Base-by-base conservation (phyloP, 179 eudicot genomes). In the Monotropa hypopitys region DNA sequence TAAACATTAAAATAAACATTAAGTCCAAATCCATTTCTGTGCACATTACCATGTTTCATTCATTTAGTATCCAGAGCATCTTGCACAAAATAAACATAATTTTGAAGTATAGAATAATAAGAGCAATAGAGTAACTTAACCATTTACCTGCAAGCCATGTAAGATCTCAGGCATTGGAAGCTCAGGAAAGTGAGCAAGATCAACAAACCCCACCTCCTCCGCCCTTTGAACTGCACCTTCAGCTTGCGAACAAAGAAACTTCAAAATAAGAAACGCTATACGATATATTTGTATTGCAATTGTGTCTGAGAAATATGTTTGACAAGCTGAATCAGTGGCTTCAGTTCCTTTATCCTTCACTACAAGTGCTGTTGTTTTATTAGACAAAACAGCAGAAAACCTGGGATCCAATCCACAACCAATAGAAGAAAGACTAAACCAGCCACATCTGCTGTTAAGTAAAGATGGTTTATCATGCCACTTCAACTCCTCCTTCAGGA, bases 91-190 rank as follows among this genome's bases (percentile, higher is more conserved):
- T 50, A 15, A 28, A 49, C 26, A 7, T 18, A 30, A 50, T 72
- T 72, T 50, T 9, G 1, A 46, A 32, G 20, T 1, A 28, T 32
- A 5, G 8, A 7, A 35, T 7, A 51, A 28, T 20, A 10, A 5
- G 7, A 40, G 81, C 9, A 53, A 49, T n/a, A 51, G 50, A 63
- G 33, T 50, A 35, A 56, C 33, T 30, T 38, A 35, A 43, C 69
- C 43, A 72, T 2, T 74, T 78, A 91, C 99, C 97, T 96, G 99
- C 86, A 96, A 87, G n/a, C 97, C 95, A 73, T 96, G 99, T 80
- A 96, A 85, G 76, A 96, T 93, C 73, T 93, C 96, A 72, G 99
- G 99, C 91, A 90, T 88, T 7, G 98, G 99, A 76, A 96, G 91
- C 86, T 96, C 99, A 0, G 99, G 99, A 82, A 93, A 93, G 81